phyloP scores from a whole-genome alignment of 2,329 filamentous ascomycete genomes.

The Phialocephala sp. region DNA sequence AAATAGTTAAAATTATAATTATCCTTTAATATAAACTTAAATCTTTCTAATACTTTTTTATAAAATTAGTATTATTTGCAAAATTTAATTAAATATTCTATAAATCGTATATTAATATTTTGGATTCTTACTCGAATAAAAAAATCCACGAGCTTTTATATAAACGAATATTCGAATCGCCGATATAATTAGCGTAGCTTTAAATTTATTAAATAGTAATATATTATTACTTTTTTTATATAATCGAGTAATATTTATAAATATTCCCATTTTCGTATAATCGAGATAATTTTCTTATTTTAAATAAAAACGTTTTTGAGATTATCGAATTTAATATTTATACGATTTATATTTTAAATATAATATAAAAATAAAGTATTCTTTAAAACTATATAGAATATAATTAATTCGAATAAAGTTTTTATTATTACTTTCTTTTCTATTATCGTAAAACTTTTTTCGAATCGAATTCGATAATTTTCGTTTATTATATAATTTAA shows the following conservation, averaged over 20 bases:
- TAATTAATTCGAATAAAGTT: too few species aligned
- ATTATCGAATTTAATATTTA: not conserved
- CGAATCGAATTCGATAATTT: not conserved
- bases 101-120: too few species aligned
- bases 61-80: too few species aligned
- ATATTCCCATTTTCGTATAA: not conserved
- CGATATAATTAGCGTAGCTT: not conserved
- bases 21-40: not conserved
- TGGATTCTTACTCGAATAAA: not conserved
- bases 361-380: not conserved
- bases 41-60: not conserved
- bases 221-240: not conserved
- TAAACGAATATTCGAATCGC: not conserved
- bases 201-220: not conserved
- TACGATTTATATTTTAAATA: not conserved
- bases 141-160: not conserved
- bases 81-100: too few species aligned
- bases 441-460: too few species aligned
- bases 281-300: not conserved
- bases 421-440: not conserved
- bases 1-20: not conserved
- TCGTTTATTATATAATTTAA: not conserved
- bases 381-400: too few species aligned
- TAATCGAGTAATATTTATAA: not conserved
- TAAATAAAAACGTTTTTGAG: not conserved